Percentiles rank a stretch among this genome's conserved stretches.
These are phyloP conservation scores for Coemansia sp. DNA, from an alignment of 192 early-diverging fungal genomes.

Conservation along the genomic window DNA sequence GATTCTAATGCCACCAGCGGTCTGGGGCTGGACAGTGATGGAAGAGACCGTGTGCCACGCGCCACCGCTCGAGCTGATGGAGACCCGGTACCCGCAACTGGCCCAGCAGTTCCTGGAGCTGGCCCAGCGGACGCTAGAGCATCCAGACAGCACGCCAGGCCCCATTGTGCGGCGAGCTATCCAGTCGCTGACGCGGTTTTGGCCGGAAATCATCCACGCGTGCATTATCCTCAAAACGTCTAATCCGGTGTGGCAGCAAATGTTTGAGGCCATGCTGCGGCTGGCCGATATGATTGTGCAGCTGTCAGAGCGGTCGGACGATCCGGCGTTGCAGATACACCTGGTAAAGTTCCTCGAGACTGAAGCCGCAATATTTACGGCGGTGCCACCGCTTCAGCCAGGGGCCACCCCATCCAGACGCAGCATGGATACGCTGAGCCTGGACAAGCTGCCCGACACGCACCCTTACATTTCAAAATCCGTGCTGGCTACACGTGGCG, in stretches of 20 bases:
- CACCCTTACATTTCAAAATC: slow-evolving; percentile 31
- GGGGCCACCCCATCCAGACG: not conserved
- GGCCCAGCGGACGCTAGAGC: slow-evolving; percentile 17
- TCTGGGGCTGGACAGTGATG: slow-evolving; percentile 50
- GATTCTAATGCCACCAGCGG: slow-evolving; percentile 40
- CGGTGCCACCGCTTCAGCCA: not conserved
- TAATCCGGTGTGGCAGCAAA: slow-evolving; percentile 11
- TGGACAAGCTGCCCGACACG: slow-evolving; percentile 14
- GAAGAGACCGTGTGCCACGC: slow-evolving; percentile 35
- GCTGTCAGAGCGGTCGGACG: slow-evolving; percentile 26
- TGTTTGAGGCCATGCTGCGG: slow-evolving; percentile 19
- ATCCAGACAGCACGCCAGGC: slow-evolving; percentile 27
- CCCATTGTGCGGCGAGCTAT: slow-evolving; percentile 37
- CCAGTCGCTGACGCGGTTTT: slow-evolving; percentile 44
- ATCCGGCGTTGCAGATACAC: slow-evolving; percentile 39
- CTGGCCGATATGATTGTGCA: slow-evolving; percentile 13
- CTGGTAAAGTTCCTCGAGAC: slow-evolving; percentile 47
- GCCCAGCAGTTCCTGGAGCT: slow-evolving; percentile 30
- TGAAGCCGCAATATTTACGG: slow-evolving; percentile 31
- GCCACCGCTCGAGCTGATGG: slow-evolving; percentile 17
- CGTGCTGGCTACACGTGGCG: slow-evolving; percentile 23
- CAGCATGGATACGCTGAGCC: too few species aligned
- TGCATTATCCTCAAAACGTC: slow-evolving; percentile 7
- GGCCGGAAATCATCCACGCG: slow-evolving; percentile 23
- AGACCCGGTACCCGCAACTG: slow-evolving; percentile 27